Conservation (phyloP, 1,284 basidiomycete species). For the Sporisorium iseilematis-ciliati region DNA sequence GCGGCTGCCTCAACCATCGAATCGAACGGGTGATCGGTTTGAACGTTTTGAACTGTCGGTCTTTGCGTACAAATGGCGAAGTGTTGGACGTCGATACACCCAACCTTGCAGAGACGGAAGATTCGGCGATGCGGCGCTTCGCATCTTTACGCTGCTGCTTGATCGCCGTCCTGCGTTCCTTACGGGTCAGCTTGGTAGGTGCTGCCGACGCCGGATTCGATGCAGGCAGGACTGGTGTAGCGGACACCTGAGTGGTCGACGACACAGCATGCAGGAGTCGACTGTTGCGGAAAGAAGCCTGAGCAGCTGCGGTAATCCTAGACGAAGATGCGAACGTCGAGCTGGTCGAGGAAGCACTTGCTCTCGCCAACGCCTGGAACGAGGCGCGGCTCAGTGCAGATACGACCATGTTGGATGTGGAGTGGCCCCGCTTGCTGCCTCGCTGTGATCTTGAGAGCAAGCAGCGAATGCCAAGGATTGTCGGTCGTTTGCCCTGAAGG, state of each 20-base stretch:
- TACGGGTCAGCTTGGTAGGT: slow-evolving; percentile 29
- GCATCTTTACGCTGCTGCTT: slow-evolving; percentile 57
- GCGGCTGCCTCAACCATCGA: slow-evolving; percentile 85
- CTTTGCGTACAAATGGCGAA: slow-evolving; percentile 65
- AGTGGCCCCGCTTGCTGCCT: neutral
- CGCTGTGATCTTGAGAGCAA: neutral
- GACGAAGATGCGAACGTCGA: slow-evolving; percentile 28
- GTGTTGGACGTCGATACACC: slow-evolving; percentile 54
- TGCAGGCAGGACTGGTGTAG: slow-evolving; percentile 1
- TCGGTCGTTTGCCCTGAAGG: neutral
- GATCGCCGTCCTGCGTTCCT: slow-evolving; percentile 54
- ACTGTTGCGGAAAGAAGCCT: slow-evolving; percentile 12
- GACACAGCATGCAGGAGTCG: slow-evolving; percentile 31
- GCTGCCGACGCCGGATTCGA: neutral
- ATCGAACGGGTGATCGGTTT: slow-evolving; percentile 87
- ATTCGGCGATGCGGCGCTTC: slow-evolving; percentile 43
- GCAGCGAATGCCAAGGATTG: neutral
- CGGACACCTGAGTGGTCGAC: slow-evolving; percentile 28
- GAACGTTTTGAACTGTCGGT: slow-evolving; percentile 81
- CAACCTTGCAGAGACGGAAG: slow-evolving; percentile 59
- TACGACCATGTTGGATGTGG: slow-evolving; percentile 16
- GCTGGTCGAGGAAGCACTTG: slow-evolving; percentile 25
- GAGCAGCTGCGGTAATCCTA: slow-evolving; percentile 27
- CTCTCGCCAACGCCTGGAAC: slow-evolving; percentile 32
- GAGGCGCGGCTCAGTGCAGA: slow-evolving; percentile 34